A percentile compares a stretch with the other conserved stretches of the same genome.
Evolutionary conservation across 805 yeast species (phyloP).

Genomic region (Candida parachauliodes): DNA sequence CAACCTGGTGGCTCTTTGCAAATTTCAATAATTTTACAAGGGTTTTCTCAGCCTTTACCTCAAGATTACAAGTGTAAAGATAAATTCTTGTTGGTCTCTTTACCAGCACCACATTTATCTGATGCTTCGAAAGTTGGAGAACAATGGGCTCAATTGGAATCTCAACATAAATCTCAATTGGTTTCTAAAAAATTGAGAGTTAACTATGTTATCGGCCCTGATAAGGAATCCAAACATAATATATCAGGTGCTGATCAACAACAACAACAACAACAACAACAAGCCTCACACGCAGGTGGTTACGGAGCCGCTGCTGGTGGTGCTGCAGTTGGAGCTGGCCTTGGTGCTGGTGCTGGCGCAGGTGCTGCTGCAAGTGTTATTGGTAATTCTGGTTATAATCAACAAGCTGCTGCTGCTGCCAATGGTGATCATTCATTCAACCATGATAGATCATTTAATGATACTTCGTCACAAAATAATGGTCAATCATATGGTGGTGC

Average conservation of each 20-base stretch:
- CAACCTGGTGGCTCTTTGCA: constrained; percentile 69
- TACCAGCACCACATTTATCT: constrained; percentile 66
- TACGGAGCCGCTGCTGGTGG: constrained; percentile 10
- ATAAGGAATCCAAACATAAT: constrained; percentile 12
- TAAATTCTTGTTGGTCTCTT: constrained; percentile 84
- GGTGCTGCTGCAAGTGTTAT: constrained; percentile 3
- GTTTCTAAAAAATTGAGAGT: constrained; percentile 68
- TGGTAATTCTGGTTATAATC: constrained; percentile 6
- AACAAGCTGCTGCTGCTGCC: not conserved
- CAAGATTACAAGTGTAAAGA: constrained; percentile 79
- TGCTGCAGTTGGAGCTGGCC: constrained; percentile 12
- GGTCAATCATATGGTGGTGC: constrained; percentile 7
- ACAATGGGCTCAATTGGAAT: constrained; percentile 72
- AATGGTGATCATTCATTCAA: constrained; percentile 6
- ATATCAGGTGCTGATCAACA: constrained; percentile 13
- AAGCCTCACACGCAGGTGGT: constrained; percentile 5
- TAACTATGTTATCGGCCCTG: constrained; percentile 39
- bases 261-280: constrained; percentile 5
- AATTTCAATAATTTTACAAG: constrained; percentile 83
- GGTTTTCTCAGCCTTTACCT: constrained; percentile 70
- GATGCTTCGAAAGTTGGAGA: constrained; percentile 59
- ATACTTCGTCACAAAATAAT: constrained; percentile 8
- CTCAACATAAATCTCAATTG: constrained; percentile 50
- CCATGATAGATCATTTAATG: constrained; percentile 6
- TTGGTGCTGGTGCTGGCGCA: constrained; percentile 11